Base-by-base conservation (phyloP, 2,329 filamentous ascomycete species). In the Hyphodiscus sp. region DNA sequence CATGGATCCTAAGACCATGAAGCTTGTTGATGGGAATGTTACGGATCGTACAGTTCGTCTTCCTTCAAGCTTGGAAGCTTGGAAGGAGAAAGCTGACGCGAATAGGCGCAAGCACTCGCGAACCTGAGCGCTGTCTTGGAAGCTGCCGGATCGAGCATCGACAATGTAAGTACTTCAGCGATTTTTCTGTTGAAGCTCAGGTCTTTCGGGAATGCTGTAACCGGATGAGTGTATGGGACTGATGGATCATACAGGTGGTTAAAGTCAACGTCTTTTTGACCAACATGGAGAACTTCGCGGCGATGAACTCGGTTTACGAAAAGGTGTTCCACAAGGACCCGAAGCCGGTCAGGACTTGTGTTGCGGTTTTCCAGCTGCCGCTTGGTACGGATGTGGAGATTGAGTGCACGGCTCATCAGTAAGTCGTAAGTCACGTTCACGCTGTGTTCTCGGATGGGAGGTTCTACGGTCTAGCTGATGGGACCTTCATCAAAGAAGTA, bases 221-320 rank as follows among this genome's bases (percentile, higher is more conserved):
- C 16, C 5, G 33, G 33, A 26, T 8, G 23, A 8, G 8, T 26
- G 23, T 8, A 26, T 38, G 2, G 29, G 33, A n/a, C 33, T 38
- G 13, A 38, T 38, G 33, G 4, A 38, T 38, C 13, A 10, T 15
- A 5, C 11, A 38, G 33, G 33, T 82, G 0, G 76, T 87, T 66
- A 87, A 87, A 68, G 77, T 84, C 57, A 87, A 86, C 61, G 73
- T 87, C 23, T 88, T 83, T 64, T 66, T 88, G 19, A 80, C 78
- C 1, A 76, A 77, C 54, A 87, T 88, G 82, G 73, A 78, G 46
- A 74, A 87, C 65, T 87, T 86, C 64, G 76, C 73, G 0, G 70
- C 72, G 10, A 77, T 84, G 70, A 83, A 82, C 56, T 75, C 77
- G 55, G 78, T 73, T 2, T 83, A 81, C 53, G 71, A 73, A 29